phyloP scores from a whole-genome alignment of 352 stramenopile species.

The Globisporangium echinulatum region DNA sequence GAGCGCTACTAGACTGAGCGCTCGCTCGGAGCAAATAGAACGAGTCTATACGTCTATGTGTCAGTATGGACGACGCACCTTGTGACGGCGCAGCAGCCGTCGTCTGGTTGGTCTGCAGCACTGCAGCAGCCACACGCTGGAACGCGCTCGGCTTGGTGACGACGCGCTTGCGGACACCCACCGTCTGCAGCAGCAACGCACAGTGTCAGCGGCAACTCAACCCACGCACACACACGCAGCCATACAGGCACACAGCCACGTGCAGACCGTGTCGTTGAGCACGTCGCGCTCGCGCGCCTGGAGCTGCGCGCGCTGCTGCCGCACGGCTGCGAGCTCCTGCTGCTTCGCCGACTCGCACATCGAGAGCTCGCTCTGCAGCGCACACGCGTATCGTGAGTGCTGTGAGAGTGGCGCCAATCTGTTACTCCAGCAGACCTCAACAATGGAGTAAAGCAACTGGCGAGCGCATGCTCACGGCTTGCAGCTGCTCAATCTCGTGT shows the following conservation, averaged over 20 bases:
- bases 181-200: constrained; percentile 14
- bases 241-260: background rate
- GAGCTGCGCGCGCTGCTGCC: constrained; percentile 22
- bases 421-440: no score
- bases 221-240: no score
- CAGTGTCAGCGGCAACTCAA: background rate
- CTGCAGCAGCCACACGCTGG: constrained; percentile 15
- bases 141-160: constrained; percentile 15
- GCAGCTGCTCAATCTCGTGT: constrained; percentile 37
- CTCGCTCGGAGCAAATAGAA: no score
- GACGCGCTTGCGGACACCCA: constrained; percentile 20
- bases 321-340: constrained; percentile 33
- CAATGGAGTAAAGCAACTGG: no score
- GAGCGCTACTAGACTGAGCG: background rate
- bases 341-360: constrained; percentile 35
- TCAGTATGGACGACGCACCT: background rate
- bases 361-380: constrained; percentile 33
- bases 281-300: constrained; percentile 27
- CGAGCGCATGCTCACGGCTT: constrained; percentile 18
- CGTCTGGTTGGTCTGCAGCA: background rate
- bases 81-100: background rate
- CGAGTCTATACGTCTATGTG: no score
- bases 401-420: no score
- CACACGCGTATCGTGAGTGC: no score
- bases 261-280: constrained; percentile 19